Evolutionary conservation across 371 early-diverging fungal genomes (phyloP), one percentile per base, ranked within the genome.

Genomic region (Circinella minor): DNA sequence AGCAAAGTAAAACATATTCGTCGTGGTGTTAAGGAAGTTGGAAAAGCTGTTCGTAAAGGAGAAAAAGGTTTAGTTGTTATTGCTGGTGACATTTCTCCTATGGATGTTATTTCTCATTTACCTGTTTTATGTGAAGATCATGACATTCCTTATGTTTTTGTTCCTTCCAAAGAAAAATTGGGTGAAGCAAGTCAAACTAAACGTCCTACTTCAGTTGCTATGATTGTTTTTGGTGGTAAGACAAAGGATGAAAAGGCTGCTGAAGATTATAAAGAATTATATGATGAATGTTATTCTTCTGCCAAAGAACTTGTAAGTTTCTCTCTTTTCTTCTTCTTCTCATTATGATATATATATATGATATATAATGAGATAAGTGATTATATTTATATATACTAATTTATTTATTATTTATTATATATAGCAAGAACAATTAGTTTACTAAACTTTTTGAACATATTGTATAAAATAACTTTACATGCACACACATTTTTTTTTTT

Each of bases 121-220:
- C 99, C 99, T 64, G 93, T 98, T 51, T 83, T 99, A 51, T 99
- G 99, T 89, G 99, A 99, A 82, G 98, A 99, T 64, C 82, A 89
- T 63, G 55, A 67, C 72, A 92, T 97, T 20, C 95, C 97, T 46
- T 99, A 98, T 74, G 77, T 94, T 61, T 99, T 94, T 82, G 94
- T 99, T 51, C 91, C 95, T 10, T 95, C 96, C 49, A 97, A 94
- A 86, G 94, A 94, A 81, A 94, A 96, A 69, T 90, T 99, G 11
- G 98, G 98, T 67, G 88, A 90, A 49, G 94, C 98, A 37, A 92
- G 93, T 70, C 82, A 91, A 36, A 97, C 98, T 39, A 97, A 97
- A 89, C 92, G 98, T 71, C 97, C 99, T 15, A 98, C 98, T 5
- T 93, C 93, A 51, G 91, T 91, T 67, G 81, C 97, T 60, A 94